These are phyloP conservation scores for Lantana camara DNA, from an alignment of 257 asterid genomes.

Conservation along the genomic window DNA sequence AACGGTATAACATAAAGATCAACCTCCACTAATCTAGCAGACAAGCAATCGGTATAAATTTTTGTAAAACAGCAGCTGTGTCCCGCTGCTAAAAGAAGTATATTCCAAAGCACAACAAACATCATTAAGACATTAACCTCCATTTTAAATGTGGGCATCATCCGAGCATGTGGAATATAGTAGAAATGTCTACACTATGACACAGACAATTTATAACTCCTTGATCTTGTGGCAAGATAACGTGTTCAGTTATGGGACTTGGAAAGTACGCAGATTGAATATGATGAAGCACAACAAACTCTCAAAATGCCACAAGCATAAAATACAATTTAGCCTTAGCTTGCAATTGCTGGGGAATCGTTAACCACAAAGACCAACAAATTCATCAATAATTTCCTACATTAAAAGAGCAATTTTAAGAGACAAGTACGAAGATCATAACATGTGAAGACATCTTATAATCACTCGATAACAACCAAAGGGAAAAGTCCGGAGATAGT, in stretches of 20 bases:
- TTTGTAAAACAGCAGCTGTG: neutral
- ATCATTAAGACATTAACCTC: too few species aligned
- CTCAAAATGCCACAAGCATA: slow-evolving; percentile 16
- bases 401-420: neutral
- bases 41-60: neutral
- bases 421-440: slow-evolving; percentile 11
- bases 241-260: too few species aligned
- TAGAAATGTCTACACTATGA: neutral
- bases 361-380: slow-evolving; percentile 21
- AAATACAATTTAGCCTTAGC: neutral
- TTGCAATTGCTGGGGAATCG: neutral
- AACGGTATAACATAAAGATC: neutral
- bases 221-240: slow-evolving; percentile 5
- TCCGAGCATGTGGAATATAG: neutral
- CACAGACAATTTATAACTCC: neutral
- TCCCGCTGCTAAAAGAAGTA: slow-evolving; percentile 5
- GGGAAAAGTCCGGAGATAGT: slow-evolving; percentile 34
- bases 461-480: slow-evolving; percentile 13
- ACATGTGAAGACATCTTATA: slow-evolving; percentile 6
- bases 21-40: neutral
- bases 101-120: slow-evolving; percentile 16
- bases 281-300: slow-evolving; percentile 3
- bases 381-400: neutral
- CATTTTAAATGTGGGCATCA: neutral
- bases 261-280: too few species aligned